Base-by-base conservation (phyloP, 192 early-diverging fungal species). In the Coemansia sp. region DNA sequence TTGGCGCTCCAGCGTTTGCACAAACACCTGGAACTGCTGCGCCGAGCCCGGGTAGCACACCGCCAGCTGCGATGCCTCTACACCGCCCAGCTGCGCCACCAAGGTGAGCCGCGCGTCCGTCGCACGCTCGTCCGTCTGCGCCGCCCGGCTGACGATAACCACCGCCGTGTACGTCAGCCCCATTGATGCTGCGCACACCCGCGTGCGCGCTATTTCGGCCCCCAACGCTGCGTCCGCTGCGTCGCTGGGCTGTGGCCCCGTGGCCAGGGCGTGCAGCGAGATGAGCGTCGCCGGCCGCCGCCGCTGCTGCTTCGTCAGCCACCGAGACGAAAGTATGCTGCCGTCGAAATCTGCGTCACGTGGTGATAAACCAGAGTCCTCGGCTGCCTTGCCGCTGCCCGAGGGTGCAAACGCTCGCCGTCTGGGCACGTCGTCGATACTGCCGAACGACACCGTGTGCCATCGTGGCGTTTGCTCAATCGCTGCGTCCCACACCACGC, bases 121-220 rank as follows among this genome's bases (percentile, higher is more conserved):
- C 38, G 13, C 42, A 0, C 54, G 43, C 9, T 64, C 61, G 13
- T 60, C 64, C 9, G 33, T 40, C 21, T 25, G 46, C 6, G 61
- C 62, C 6, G 61, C 62, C 4, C 74, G 56, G 41, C 38, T 58
- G 30, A 67, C 55, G 1, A 78, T 55, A 3, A 78, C 50, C 11
- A 78, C 69, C 1, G 61, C 68, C 15, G 59, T 59, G 45, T 78
- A 78, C 0, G 65, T 27, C 15, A 78, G 50, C 1, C 65, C 69
- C 19, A 25, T 61, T 1, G 74, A 43, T 7, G 74, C 69, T 44
- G 67, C 11, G 9, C 74, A 78, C 19, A 78, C 64, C 33, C 74
- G 69, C 44, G 67, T 71, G 59, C 74, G 74, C 51, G 74, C 74
- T 19, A 78, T 45, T 23, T 71, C 74, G 30, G 60, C 64, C 9